Percentiles rank a stretch among this genome's conserved stretches.
Conservation (phyloP, 2,329 filamentous ascomycete genomes). For the Pseudocercospora ulei region DNA sequence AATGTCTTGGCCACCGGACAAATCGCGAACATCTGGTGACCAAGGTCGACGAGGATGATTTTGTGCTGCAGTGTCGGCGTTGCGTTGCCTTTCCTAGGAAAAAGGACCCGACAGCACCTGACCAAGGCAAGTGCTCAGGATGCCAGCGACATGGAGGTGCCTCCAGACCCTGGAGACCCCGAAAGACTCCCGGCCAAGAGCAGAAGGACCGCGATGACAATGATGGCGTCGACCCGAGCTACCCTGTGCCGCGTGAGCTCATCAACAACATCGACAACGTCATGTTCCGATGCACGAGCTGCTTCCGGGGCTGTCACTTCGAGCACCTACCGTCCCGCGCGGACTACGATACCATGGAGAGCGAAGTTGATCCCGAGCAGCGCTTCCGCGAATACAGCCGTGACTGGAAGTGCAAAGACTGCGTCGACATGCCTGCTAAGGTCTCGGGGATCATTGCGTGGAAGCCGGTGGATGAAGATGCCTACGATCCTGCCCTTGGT, state of each 20-base stretch:
- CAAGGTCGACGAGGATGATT: constrained; percentile 65
- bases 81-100: constrained; percentile 62
- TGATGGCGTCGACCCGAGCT: constrained; percentile 65
- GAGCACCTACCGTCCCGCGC: constrained; percentile 60
- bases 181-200: constrained; percentile 67
- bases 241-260: constrained; percentile 50
- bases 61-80: constrained; percentile 80
- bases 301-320: constrained; percentile 71
- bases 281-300: constrained; percentile 71
- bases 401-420: constrained; percentile 74
- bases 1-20: constrained; percentile 65
- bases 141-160: constrained; percentile 58
- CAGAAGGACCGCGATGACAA: constrained; percentile 75
- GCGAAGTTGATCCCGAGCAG: constrained; percentile 48
- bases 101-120: constrained; percentile 61
- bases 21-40: constrained; percentile 79
- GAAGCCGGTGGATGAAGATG: constrained; percentile 57
- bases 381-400: constrained; percentile 62
- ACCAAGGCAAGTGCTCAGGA: constrained; percentile 59
- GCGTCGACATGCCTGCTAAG: constrained; percentile 54
- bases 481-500: constrained; percentile 46
- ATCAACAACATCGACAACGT: constrained; percentile 68
- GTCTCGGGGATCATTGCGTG: constrained; percentile 77
- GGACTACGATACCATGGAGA: constrained; percentile 38
- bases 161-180: constrained; percentile 65